phyloP scores from a whole-genome alignment of 2,329 filamentous ascomycete species.

The Ambrosiella beaveri region DNA sequence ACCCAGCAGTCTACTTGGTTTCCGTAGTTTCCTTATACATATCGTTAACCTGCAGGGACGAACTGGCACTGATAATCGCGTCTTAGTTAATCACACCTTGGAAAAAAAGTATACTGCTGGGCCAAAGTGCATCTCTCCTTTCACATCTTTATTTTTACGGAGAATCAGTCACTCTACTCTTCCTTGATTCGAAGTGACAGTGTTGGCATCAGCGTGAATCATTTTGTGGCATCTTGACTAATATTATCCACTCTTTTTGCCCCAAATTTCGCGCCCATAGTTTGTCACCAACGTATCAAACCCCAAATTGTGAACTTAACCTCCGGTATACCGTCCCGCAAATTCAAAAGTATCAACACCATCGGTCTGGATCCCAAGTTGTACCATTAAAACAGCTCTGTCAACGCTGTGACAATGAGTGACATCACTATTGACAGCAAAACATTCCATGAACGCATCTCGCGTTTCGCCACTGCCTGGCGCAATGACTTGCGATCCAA shows the following conservation, averaged over 20 bases:
- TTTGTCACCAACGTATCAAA: not conserved
- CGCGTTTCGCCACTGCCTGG: conserved; percentile 77
- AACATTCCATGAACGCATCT: conserved; percentile 83
- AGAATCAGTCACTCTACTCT: not conserved
- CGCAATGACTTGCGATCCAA: conserved; percentile 86
- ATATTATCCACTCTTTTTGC: not conserved
- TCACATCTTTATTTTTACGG: not conserved
- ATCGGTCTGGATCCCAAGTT: not conserved
- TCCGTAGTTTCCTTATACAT: not conserved
- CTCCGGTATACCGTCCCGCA: not conserved
- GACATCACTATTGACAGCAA: conserved; percentile 93
- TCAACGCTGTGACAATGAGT: conserved; percentile 33
- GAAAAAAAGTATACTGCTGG: not conserved
- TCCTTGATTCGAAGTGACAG: not conserved
- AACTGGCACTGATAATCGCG: not conserved
- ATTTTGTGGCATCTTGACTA: not conserved
- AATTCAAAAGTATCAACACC: not conserved
- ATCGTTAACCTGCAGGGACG: not conserved
- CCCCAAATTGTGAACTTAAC: not conserved
- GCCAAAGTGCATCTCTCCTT: not conserved
- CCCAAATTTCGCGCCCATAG: not conserved
- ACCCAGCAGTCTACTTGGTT: not conserved
- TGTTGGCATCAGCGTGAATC: not conserved
- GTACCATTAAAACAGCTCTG: not conserved
- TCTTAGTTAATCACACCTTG: not conserved